Evolutionary conservation across 345 rosid species (phyloP), one percentile per base, ranked within the genome.

Genomic region (Boechera divaricarpa): DNA sequence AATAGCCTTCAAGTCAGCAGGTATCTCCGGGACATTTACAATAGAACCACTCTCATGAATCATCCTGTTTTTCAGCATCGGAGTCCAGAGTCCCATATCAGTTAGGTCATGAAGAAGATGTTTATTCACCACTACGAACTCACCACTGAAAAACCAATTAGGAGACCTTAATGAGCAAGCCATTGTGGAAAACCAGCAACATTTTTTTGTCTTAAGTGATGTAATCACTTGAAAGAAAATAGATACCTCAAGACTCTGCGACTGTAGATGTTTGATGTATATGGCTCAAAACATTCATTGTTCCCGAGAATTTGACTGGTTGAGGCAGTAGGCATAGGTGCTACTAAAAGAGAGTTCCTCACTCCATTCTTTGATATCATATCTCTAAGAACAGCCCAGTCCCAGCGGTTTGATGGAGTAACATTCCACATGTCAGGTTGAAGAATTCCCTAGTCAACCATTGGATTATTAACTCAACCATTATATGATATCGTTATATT

Each of bases 61-160:
- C 7, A 48, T n/a, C 24, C 16, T 48, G 53, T 48, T 48, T 48
- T 48, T 31, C 48, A 44, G 48, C 5, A 6, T 44, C 3, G 97
- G 95, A 73, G 91, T 82, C 98, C 97, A 94, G 4, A 90, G 76
- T 45, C 95, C 91, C 97, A 92, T 86, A 79, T 94, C 98, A 6
- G 95, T 89, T 55, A 94, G 72, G 81, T 94, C 97, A 58, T 92
- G 89, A 73, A 94, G 97, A 81, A 94, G 97, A 86, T 94, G 98
- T 68, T 94, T 92, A 86, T 94, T 94, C 81, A 92, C 98, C 26
- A 89, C 98, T 2, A 48, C 24, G 53, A 48, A 48, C 7, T 16
- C 53, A 7, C 53, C 53, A 16, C 53, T 48, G 53, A 6, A 16
- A 48, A 16, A 1, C 6, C 53, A 48, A 48, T 21, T 21, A 1